Evolutionary conservation across 805 yeast genomes (phyloP).

Genomic region (Candida khao-thaluensis): DNA sequence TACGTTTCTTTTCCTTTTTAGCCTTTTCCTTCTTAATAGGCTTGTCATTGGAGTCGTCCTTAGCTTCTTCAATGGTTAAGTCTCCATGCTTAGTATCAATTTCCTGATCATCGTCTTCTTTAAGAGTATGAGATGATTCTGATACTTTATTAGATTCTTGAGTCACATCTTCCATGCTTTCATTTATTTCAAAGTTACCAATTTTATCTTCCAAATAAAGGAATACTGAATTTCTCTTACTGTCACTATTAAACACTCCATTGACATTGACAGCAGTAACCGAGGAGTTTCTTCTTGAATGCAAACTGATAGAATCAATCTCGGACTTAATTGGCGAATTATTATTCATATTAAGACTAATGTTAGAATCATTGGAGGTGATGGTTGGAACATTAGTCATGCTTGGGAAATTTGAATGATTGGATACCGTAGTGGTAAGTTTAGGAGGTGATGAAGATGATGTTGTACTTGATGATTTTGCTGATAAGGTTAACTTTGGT

Average conservation of each 20-base stretch:
- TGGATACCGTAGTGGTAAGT: constrained; percentile 9
- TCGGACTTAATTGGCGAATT: constrained; percentile 10
- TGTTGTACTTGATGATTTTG: constrained; percentile 9
- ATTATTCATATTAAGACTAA: constrained; percentile 2
- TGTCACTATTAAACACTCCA: constrained; percentile 34
- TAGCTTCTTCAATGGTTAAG: neutral
- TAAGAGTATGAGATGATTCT: constrained; percentile 1
- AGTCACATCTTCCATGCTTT: constrained; percentile 15
- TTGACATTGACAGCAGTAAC: constrained; percentile 45
- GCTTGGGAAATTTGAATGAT: constrained; percentile 11
- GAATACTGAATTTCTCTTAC: constrained; percentile 38
- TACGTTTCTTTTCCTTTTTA: constrained; percentile 19
- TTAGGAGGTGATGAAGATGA: constrained; percentile 10
- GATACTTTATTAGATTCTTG: constrained; percentile 3
- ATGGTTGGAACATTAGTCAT: constrained; percentile 10
- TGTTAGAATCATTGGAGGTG: constrained; percentile 6
- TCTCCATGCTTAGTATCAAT: neutral
- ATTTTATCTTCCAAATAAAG: constrained; percentile 46
- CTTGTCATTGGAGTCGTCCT: neutral
- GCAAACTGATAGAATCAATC: constrained; percentile 11
- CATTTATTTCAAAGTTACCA: constrained; percentile 39
- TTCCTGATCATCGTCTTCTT: constrained; percentile 1
- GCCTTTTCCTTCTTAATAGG: constrained; percentile 2
- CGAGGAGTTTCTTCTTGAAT: constrained; percentile 36
- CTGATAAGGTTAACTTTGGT: constrained; percentile 10